These are phyloP conservation scores for Pterocarpus santalinus DNA, from an alignment of 306 rosid genomes.

Conservation along the genomic window DNA sequence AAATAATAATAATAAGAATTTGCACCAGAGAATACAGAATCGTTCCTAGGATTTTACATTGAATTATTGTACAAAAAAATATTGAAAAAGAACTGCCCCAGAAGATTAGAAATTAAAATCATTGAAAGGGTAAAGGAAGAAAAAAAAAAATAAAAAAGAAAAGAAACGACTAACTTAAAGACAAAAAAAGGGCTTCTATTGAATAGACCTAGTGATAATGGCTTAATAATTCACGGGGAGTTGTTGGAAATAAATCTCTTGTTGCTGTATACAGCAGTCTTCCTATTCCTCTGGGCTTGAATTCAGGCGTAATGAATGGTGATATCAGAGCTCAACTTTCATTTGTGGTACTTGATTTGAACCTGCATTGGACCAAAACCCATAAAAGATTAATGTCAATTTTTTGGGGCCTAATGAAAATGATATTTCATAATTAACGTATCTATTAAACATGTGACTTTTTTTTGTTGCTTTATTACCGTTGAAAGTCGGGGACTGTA, in stretches of 20 bases:
- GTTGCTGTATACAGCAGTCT: constrained; percentile 67
- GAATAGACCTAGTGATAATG: constrained; percentile 53
- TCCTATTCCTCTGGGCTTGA: constrained; percentile 55
- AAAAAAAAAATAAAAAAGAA: constrained; percentile 11
- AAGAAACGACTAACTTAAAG: constrained; percentile 32
- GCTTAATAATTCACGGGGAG: constrained; percentile 59
- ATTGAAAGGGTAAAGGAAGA: constrained; percentile 27
- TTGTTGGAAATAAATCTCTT: constrained; percentile 60
- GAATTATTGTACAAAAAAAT: constrained; percentile 55
- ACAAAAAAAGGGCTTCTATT: constrained; percentile 51
- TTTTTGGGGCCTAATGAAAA: constrained; percentile 48
- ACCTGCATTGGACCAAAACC: constrained; percentile 56
- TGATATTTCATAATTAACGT: constrained; percentile 38
- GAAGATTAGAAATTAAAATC: constrained; percentile 62
- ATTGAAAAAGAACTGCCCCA: constrained; percentile 45
- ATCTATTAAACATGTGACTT: background rate
- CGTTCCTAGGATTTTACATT: constrained; percentile 74
- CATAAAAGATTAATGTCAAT: constrained; percentile 32
- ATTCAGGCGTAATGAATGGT: constrained; percentile 53
- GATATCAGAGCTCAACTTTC: constrained; percentile 83
- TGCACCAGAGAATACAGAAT: constrained; percentile 72
- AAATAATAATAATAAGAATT: constrained; percentile 45
- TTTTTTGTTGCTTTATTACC: constrained; percentile 55
- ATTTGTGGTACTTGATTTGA: constrained; percentile 73
- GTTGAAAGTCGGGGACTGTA: constrained; percentile 65